Conservation (phyloP, 2,329 filamentous ascomycete genomes). For the Aspergillus chevalieri region DNA sequence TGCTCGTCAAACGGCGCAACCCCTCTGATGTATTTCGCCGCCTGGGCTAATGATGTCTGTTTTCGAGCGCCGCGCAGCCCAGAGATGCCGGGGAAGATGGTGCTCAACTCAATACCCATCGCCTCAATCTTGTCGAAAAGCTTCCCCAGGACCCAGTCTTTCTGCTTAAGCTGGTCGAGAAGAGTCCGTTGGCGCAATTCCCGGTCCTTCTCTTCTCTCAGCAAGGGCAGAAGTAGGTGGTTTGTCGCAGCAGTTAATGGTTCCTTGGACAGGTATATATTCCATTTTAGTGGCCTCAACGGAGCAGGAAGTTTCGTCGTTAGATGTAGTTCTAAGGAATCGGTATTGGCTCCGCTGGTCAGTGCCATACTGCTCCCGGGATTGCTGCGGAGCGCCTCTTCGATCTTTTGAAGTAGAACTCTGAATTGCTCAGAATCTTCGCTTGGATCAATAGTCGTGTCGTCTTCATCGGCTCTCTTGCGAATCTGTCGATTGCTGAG, state of each 20-base stretch:
- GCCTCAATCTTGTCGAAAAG: slow-evolving; percentile 55
- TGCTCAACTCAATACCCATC: slow-evolving; percentile 50
- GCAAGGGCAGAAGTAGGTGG: slow-evolving; percentile 49
- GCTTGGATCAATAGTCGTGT: slow-evolving; percentile 55
- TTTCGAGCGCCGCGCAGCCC: slow-evolving; percentile 42
- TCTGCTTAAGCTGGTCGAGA: slow-evolving; percentile 47
- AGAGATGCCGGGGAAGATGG: slow-evolving; percentile 51
- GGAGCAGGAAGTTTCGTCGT: slow-evolving; percentile 48
- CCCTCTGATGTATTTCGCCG: slow-evolving; percentile 50
- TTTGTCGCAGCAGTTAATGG: slow-evolving; percentile 38
- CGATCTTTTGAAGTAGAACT: slow-evolving; percentile 52
- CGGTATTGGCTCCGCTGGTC: slow-evolving; percentile 17
- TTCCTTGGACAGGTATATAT: slow-evolving; percentile 40
- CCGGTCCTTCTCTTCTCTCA: slow-evolving; percentile 44
- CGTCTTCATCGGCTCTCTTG: slow-evolving; percentile 41
- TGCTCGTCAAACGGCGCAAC: slow-evolving; percentile 49
- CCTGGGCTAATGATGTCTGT: slow-evolving; percentile 43
- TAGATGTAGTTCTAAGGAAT: slow-evolving; percentile 42
- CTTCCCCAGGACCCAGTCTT: slow-evolving; percentile 54
- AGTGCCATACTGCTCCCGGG: slow-evolving; percentile 27
- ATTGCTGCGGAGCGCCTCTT: slow-evolving; percentile 39
- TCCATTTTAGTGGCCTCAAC: slow-evolving; percentile 50
- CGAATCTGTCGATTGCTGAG: slow-evolving; percentile 44
- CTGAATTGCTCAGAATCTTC: slow-evolving; percentile 51
- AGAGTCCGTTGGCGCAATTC: slow-evolving; percentile 45